Evolutionary conservation across 2,329 filamentous ascomycete genomes (phyloP).

Genomic region (Colletotrichum nymphaeae): DNA sequence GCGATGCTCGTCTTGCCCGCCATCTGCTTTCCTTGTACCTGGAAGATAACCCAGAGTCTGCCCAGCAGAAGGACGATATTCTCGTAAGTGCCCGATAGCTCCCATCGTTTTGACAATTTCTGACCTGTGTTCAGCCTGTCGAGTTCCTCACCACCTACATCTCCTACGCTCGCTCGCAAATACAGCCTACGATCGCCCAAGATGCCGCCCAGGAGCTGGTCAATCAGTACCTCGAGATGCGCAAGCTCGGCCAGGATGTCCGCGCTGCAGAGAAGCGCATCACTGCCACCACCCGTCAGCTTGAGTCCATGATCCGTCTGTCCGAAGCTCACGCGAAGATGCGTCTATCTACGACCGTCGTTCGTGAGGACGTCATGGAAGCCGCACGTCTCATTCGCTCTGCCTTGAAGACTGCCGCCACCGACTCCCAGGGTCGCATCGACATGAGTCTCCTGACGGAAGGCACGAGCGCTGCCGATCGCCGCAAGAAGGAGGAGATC

Average conservation of each 20-base stretch:
- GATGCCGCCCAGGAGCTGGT: slow-evolving; percentile 87
- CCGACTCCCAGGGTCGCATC: slow-evolving; percentile 90
- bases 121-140: slow-evolving; percentile 71
- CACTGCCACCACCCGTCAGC: slow-evolving; percentile 94
- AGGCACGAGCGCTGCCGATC: slow-evolving; percentile 89
- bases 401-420: slow-evolving; percentile 97
- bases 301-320: slow-evolving; percentile 98
- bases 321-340: slow-evolving; percentile 98
- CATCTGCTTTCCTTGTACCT: slow-evolving; percentile 97
- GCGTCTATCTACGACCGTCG: slow-evolving; percentile 83
- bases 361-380: slow-evolving; percentile 85
- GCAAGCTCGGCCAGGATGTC: slow-evolving; percentile 88
- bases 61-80: slow-evolving; percentile 78
- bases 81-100: slow-evolving; percentile 67
- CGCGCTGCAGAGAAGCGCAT: slow-evolving; percentile 94
- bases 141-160: slow-evolving; percentile 98
- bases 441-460: slow-evolving; percentile 97
- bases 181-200: slow-evolving; percentile 84
- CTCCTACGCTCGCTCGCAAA: slow-evolving; percentile 89
- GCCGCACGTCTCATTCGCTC: slow-evolving; percentile 93
- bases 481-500: slow-evolving; percentile 84
- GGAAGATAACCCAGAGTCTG: slow-evolving; percentile 92
- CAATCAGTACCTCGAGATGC: slow-evolving; percentile 92
- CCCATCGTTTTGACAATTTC: neutral
- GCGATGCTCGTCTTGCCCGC: slow-evolving; percentile 87